Base-by-base conservation (phyloP, 305 asterid genomes). In the Rubia balearica region DNA sequence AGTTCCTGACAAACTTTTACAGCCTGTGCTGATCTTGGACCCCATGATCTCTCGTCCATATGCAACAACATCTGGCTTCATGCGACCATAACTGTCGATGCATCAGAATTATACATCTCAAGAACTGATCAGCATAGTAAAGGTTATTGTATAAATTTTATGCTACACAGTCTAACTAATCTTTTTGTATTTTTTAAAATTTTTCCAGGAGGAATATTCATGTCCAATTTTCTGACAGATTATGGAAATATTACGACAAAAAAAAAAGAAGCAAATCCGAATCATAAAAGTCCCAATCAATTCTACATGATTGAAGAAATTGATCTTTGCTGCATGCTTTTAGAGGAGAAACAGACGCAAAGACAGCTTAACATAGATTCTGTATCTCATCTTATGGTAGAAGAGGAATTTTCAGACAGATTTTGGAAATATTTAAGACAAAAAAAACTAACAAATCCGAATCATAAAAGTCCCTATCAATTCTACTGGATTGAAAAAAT, bases 21-120 rank as follows among this genome's bases (percentile, higher is more conserved):
- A 95, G 74, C 99, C 99, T 73, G 94, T 88, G 79, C 97, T 95
- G 67, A 95, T 95, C 86, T 90, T 95, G 78, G 99, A 89, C 65
- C 99, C 99, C 96, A 91, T 85, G 70, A 94, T 94, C 82, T 94
- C 99, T 61, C 97, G 89, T 40, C 99, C 97, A 80, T 89, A 94
- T 59, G 99, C 99, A 86, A 94, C 99, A 76, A 94, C 81, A 73
- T 94, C 99, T 53, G 99, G 99, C 87, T 94, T 94, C 76, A 94
- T 90, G 72, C 96, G 99, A 75, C 97, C 99, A 73, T 94, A 94
- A 79, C 99, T 94, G 88, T 70, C 70, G 71, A 65, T 71, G 78
- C 61, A 69, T 40, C 61, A 68, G 66, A 43, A 72, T 83, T 71
- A 75, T 43, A 49, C 56, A 36, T 68, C 74, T 71, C 13, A 77